A percentile compares a stretch with the other conserved stretches of the same genome.
phyloP scores from a whole-genome alignment of 495 filamentous ascomycete species.

The Trichoderma virens region DNA sequence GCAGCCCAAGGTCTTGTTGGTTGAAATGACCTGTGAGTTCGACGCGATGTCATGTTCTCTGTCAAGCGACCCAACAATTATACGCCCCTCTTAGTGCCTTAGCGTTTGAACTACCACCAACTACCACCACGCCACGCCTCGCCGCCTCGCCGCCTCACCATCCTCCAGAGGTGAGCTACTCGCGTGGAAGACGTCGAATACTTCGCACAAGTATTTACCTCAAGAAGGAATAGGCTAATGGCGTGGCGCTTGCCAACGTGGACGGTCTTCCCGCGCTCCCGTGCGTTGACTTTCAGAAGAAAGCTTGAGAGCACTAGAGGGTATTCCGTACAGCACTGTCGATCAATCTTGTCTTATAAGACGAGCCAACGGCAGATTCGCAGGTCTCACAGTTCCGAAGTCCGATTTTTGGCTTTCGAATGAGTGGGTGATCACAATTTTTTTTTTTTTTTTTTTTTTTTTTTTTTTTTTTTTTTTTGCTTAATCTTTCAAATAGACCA shows the following conservation, averaged over 20 bases:
- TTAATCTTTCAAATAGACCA: too few species aligned
- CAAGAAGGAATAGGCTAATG: not conserved
- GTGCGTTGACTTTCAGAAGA: not conserved
- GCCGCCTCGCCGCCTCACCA: too few species aligned
- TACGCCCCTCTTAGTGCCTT: not conserved
- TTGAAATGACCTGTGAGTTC: not conserved
- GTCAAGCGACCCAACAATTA: not conserved
- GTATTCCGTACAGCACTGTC: not conserved
- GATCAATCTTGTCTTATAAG: not conserved
- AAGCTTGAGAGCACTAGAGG: not conserved
- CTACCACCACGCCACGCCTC: not conserved
- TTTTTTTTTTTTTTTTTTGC: too few species aligned
- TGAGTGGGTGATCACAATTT: not conserved
- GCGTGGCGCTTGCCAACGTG: not conserved
- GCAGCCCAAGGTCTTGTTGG: too few species aligned
- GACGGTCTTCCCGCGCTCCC: constrained; percentile 3
- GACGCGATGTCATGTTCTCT: not conserved
- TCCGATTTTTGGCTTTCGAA: not conserved
- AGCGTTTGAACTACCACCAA: not conserved
- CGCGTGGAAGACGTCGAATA: too few species aligned
- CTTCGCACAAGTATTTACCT: not conserved
- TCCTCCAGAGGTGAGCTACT: too few species aligned
- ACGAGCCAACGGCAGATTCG: not conserved
- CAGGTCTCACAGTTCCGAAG: too few species aligned
- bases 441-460: too few species aligned